These are phyloP conservation scores for Clonostachys solani DNA, from an alignment of 2,329 filamentous ascomycete genomes.

Conservation along the genomic window DNA sequence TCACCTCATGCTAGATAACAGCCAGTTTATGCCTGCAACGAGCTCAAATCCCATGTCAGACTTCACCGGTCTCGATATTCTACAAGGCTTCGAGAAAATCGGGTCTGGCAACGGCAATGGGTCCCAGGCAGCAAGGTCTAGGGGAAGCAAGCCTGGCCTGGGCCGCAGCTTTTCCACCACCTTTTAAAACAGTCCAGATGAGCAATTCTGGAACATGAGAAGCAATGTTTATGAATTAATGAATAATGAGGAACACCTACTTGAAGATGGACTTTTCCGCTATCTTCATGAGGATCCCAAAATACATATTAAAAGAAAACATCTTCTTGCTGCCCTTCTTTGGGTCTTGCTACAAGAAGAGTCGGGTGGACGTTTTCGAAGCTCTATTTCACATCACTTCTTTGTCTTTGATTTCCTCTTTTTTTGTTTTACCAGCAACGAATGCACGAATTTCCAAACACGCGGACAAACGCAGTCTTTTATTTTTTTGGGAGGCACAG, in stretches of 20 bases:
- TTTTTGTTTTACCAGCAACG: neutral
- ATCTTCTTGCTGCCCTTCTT: too few relatives aligned
- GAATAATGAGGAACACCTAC: neutral
- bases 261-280: neutral
- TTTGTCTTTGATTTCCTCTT: neutral
- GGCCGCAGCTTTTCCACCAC: slow-evolving; percentile 29
- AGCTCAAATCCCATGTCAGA: too few relatives aligned
- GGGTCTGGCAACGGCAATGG: slow-evolving; percentile 28
- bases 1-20: too few relatives aligned
- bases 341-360: too few relatives aligned
- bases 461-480: too few relatives aligned
- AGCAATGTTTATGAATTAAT: slow-evolving; percentile 2
- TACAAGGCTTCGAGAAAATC: slow-evolving; percentile 74
- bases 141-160: slow-evolving; percentile 21
- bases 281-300: slow-evolving; percentile 2
- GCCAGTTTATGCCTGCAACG: too few relatives aligned
- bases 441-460: too few relatives aligned
- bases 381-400: neutral
- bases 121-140: too few relatives aligned
- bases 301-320: neutral
- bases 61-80: slow-evolving; percentile 52
- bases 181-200: slow-evolving; percentile 17
- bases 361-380: neutral
- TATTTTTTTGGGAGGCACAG: too few relatives aligned
- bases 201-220: neutral